Base-by-base conservation (phyloP, 768 basidiomycete species). In the Amanita molliuscula region DNA sequence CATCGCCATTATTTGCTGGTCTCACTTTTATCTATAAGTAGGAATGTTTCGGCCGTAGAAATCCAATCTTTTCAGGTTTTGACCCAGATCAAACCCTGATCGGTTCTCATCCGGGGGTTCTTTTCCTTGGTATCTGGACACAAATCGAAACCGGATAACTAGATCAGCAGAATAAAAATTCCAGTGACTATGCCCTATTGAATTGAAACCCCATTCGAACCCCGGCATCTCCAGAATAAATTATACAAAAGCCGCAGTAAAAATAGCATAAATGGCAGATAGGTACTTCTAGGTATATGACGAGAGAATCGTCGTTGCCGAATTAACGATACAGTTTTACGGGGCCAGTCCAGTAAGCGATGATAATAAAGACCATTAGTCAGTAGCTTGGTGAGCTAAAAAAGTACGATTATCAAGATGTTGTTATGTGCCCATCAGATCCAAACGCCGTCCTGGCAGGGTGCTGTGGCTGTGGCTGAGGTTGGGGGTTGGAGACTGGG, bases 361-460 rank as follows among this genome's bases (percentile, higher is more conserved):
- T 26, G 18, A 53, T 25, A 38, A 36, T 20, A 44, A 37, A 46
- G 41, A 34, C 50, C 20, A 33, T 37, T 48, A 46, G 44, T 21
- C 51, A 50, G 44, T 26, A 23, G 20, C 33, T 33, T 42, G 50
- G 40, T 53, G 52, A 37, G 42, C 40, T 54, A 56, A 45, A 47
- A 51, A 37, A 53, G 45, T 29, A 51, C 56, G 25, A 25, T 56
- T 55, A 61, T 73, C 66, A 77, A 58, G 76, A 65, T 53, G 75
- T 60, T 44, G 68, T 60, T 48, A 77, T 64, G 54, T 71, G 71
- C 49, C 71, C 73, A 61, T 76, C 77, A 50, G 69, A 63, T 34
- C 60, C 62, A 56, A 71, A 73, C 62, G 66, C 58, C 58, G 66
- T 53, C 16, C 49, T 43, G 29, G 40, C 1, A 37, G 47, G 26